A percentile compares a stretch with the other conserved stretches of the same genome.
Conservation (phyloP, 306 rosid genomes). For the Trichosanthes truncata region DNA sequence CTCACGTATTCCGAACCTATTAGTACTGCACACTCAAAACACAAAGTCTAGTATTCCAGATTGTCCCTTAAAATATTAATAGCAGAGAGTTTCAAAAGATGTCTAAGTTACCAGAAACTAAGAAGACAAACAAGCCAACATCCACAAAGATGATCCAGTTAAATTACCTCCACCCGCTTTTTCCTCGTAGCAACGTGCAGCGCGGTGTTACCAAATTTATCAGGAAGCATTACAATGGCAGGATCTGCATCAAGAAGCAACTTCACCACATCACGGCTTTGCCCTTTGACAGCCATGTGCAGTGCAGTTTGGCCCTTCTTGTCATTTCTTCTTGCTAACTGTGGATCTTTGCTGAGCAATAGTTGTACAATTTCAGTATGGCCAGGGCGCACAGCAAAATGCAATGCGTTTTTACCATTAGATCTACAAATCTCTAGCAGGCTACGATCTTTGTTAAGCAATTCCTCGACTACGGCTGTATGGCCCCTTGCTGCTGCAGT, state of each 20-base stretch:
- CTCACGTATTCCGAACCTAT: neutral
- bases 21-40: neutral
- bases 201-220: slow-evolving; percentile 88
- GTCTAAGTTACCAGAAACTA: neutral
- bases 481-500: slow-evolving; percentile 90
- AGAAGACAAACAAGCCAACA: neutral
- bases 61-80: too few species aligned
- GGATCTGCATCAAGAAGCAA: slow-evolving; percentile 89
- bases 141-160: neutral
- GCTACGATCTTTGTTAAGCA: slow-evolving; percentile 65
- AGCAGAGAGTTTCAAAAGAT: neutral
- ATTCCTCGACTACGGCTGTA: slow-evolving; percentile 65
- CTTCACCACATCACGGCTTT: slow-evolving; percentile 82
- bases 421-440: slow-evolving; percentile 67
- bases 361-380: slow-evolving; percentile 72
- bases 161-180: slow-evolving; percentile 82
- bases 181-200: slow-evolving; percentile 94
- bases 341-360: slow-evolving; percentile 68
- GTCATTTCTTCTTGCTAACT: slow-evolving; percentile 90
- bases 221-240: slow-evolving; percentile 98
- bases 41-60: neutral
- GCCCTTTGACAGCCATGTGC: slow-evolving; percentile 99
- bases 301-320: slow-evolving; percentile 98
- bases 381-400: slow-evolving; percentile 88
- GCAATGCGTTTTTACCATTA: slow-evolving; percentile 90